Evolutionary conservation across 169 alveolate genomes (phyloP).

Genomic region (Plasmodium sp.): DNA sequence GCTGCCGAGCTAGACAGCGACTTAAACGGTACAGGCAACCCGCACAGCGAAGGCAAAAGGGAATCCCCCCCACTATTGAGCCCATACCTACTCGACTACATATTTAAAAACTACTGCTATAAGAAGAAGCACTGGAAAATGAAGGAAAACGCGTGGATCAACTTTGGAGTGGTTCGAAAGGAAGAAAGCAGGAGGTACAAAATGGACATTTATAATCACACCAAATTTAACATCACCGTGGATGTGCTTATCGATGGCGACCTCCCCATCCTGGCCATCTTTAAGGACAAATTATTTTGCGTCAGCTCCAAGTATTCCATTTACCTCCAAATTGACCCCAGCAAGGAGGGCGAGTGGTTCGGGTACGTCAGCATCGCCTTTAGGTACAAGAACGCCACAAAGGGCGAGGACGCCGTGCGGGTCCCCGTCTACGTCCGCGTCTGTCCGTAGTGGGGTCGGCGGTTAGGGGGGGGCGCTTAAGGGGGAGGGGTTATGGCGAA

Average conservation of each 20-base stretch:
- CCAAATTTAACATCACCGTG: slow-evolving; percentile 44
- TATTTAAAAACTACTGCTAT: slow-evolving; percentile 68
- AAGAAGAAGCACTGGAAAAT: slow-evolving; percentile 48
- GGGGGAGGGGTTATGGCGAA: too few relatives aligned
- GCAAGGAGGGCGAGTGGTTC: slow-evolving; percentile 20
- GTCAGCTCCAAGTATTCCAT: slow-evolving; percentile 47
- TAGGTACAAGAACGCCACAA: slow-evolving; percentile 23
- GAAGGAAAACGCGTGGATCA: slow-evolving; percentile 10
- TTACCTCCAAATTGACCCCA: slow-evolving; percentile 14
- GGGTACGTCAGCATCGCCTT: slow-evolving; percentile 17
- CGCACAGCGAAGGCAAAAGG: neutral
- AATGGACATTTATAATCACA: slow-evolving; percentile 52
- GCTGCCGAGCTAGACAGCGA: slow-evolving; percentile 4
- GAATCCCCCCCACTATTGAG: neutral
- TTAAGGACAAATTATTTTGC: slow-evolving; percentile 63
- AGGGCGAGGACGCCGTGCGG: slow-evolving; percentile 7
- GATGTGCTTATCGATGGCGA: slow-evolving; percentile 38
- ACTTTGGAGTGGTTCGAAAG: slow-evolving; percentile 13
- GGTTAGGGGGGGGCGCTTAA: neutral
- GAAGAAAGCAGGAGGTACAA: slow-evolving; percentile 35
- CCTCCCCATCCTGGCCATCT: slow-evolving; percentile 23
- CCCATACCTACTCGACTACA: slow-evolving; percentile 35
- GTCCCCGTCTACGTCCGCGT: slow-evolving; percentile 31
- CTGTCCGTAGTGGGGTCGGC: neutral
- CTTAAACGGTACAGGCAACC: neutral